Conservation (phyloP, 345 rosid species). For the Sonneratia alba region DNA sequence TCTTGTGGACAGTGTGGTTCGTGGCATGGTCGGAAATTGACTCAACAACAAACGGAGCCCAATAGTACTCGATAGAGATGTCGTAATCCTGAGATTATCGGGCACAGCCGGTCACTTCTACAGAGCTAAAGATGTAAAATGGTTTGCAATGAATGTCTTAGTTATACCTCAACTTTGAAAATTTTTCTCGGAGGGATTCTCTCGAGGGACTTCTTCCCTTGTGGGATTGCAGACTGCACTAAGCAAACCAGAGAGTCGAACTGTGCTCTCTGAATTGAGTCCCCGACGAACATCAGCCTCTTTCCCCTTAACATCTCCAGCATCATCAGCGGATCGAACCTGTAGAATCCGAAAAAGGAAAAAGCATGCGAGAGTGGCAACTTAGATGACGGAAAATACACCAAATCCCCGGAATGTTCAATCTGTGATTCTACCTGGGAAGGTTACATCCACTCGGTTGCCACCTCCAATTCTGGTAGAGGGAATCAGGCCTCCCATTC, state of each 20-base stretch:
- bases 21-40: conserved; percentile 88
- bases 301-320: conserved; percentile 60
- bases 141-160: background rate
- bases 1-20: conserved; percentile 66
- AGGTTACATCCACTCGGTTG: conserved; percentile 62
- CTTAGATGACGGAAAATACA: background rate
- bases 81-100: conserved; percentile 56
- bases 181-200: conserved; percentile 85
- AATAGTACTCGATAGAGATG: conserved; percentile 70
- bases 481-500: conserved; percentile 80
- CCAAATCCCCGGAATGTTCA: background rate
- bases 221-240: conserved; percentile 71
- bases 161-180: conserved; percentile 60
- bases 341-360: conserved; percentile 12
- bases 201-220: conserved; percentile 50
- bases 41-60: conserved; percentile 94
- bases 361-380: background rate
- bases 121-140: background rate
- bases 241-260: conserved; percentile 88
- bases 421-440: conserved; percentile 37
- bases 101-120: background rate
- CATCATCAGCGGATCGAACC: conserved; percentile 71
- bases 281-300: conserved; percentile 86
- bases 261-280: conserved; percentile 81
- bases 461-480: conserved; percentile 85